A percentile compares a stretch with the other conserved stretches of the same genome.
phyloP scores from a whole-genome alignment of 257 asterid genomes.

The Petunia axillaris region DNA sequence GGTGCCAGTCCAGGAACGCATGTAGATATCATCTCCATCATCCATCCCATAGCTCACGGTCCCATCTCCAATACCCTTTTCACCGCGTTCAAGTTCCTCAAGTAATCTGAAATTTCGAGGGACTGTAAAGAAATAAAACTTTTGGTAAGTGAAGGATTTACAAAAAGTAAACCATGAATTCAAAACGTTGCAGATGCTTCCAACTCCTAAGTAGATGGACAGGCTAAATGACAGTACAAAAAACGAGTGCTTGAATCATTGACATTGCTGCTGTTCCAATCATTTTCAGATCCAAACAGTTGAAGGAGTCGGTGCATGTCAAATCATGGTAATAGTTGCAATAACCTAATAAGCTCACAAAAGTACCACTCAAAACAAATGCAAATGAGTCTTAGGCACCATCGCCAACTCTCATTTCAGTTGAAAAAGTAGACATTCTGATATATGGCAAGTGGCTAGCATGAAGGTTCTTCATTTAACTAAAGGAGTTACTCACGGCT shows the following conservation, averaged over 20 bases:
- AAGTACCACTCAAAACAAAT: neutral
- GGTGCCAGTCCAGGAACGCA: constrained; percentile 65
- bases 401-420: neutral
- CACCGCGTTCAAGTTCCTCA: constrained; percentile 67
- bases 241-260: neutral
- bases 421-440: neutral
- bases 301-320: neutral
- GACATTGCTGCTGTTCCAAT: neutral
- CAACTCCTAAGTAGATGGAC: constrained; percentile 5
- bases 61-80: constrained; percentile 65
- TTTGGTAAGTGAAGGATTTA: constrained; percentile 31
- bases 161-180: neutral
- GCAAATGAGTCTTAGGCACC: neutral
- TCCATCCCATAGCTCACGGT: constrained; percentile 68
- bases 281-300: neutral
- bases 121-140: constrained; percentile 41
- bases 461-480: neutral
- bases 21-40: constrained; percentile 59
- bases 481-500: neutral
- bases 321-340: neutral
- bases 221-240: neutral
- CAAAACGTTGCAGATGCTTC: neutral
- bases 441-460: neutral
- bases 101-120: constrained; percentile 65
- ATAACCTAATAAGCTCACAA: neutral